Evolutionary conservation across 1,284 basidiomycete species (phyloP).

Genomic region (Ganoderma resinaceum): DNA sequence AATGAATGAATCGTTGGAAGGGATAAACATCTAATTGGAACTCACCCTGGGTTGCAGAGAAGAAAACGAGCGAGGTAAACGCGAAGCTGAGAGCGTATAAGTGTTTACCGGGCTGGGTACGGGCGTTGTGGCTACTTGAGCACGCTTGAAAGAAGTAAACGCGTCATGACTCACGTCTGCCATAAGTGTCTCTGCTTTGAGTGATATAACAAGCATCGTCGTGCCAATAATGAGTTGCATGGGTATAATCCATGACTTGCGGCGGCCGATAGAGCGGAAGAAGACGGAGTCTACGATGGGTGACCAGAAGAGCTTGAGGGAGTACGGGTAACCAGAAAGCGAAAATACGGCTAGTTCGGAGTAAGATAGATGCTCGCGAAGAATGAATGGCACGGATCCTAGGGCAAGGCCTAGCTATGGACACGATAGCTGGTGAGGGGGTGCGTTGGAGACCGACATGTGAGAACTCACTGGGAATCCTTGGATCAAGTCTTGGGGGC

Average conservation of each 20-base stretch:
- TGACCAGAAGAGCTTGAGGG: slow-evolving; percentile 96
- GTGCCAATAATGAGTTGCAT: slow-evolving; percentile 93
- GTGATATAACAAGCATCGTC: slow-evolving; percentile 89
- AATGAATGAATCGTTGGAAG: neutral
- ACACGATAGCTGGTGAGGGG: neutral
- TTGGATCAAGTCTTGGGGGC: slow-evolving; percentile 81
- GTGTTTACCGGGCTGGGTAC: slow-evolving; percentile 77
- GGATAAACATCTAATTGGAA: no score
- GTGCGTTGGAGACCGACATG: neutral
- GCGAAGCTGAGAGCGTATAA: slow-evolving; percentile 84
- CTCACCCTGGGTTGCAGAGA: slow-evolving; percentile 95
- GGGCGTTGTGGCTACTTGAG: neutral
- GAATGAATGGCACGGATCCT: slow-evolving; percentile 96
- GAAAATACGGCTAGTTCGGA: slow-evolving; percentile 96
- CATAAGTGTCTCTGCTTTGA: slow-evolving; percentile 82
- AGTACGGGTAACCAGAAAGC: slow-evolving; percentile 96
- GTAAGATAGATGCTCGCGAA: slow-evolving; percentile 95
- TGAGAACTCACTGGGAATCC: slow-evolving; percentile 87
- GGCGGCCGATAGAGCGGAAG: slow-evolving; percentile 81
- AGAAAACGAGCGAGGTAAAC: slow-evolving; percentile 92
- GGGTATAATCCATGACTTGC: slow-evolving; percentile 99
- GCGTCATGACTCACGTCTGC: slow-evolving; percentile 68
- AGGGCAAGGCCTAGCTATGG: slow-evolving; percentile 11
- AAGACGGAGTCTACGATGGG: slow-evolving; percentile 97
- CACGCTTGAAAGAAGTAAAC: neutral